These are phyloP conservation scores for Athelia sp. DNA, from an alignment of 1,284 basidiomycete genomes.

Conservation along the genomic window DNA sequence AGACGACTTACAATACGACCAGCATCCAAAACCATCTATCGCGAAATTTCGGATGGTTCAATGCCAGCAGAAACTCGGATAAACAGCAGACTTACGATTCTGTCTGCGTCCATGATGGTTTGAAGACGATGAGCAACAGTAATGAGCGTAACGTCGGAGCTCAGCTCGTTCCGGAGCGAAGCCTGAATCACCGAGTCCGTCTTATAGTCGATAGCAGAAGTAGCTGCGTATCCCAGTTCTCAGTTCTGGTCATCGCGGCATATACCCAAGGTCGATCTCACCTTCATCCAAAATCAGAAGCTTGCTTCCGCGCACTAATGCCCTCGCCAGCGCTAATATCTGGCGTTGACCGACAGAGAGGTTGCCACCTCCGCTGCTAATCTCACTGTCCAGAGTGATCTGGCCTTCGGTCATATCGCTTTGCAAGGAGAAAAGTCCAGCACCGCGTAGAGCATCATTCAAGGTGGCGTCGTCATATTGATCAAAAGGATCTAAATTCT, in stretches of 20 bases:
- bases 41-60: conserved; percentile 7
- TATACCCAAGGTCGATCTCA: conserved; percentile 15
- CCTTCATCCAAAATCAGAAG: conserved; percentile 59
- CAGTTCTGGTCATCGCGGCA: not conserved
- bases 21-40: conserved; percentile 35
- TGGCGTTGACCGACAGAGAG: conserved; percentile 72
- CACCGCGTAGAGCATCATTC: conserved; percentile 49
- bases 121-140: conserved; percentile 68
- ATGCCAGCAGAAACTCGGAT: conserved; percentile 13
- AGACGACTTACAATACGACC: conserved; percentile 18
- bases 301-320: conserved; percentile 54
- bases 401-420: conserved; percentile 41
- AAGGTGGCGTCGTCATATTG: conserved; percentile 64
- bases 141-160: conserved; percentile 51
- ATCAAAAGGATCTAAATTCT: conserved; percentile 69
- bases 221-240: conserved; percentile 26
- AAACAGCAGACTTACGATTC: conserved; percentile 26
- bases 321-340: conserved; percentile 54
- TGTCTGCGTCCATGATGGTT: conserved; percentile 67
- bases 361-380: conserved; percentile 58
- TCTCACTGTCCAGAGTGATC: conserved; percentile 46
- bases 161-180: conserved; percentile 49
- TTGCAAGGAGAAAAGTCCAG: conserved; percentile 50
- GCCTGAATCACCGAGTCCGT: conserved; percentile 57
- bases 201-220: conserved; percentile 54